Evolutionary conservation across 169 alveolate genomes (phyloP).

Genomic region (Perkinsus olseni): DNA sequence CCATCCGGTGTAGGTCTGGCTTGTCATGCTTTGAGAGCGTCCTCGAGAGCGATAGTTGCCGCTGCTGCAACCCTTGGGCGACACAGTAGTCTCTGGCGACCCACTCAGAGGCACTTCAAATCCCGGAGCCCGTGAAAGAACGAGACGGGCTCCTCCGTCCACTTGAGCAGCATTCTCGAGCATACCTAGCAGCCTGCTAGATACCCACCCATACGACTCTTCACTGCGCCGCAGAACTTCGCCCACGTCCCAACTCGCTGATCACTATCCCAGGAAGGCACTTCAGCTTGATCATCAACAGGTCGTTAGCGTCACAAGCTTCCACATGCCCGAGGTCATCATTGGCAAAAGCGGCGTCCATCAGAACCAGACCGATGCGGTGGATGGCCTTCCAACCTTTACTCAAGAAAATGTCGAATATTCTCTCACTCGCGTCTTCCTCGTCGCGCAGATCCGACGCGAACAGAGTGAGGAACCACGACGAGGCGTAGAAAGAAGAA

Average conservation of each 20-base stretch:
- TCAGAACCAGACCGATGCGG: background rate
- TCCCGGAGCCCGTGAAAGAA: background rate
- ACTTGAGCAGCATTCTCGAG: background rate
- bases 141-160: background rate
- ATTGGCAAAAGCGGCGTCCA: background rate
- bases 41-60: background rate
- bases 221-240: background rate
- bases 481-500: background rate
- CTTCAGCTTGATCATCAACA: background rate
- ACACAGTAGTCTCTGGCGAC: background rate
- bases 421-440: background rate
- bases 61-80: background rate
- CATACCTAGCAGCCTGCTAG: background rate
- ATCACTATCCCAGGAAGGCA: background rate
- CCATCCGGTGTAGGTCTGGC: background rate
- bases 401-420: background rate
- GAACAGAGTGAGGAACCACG: background rate
- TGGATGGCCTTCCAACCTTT: background rate
- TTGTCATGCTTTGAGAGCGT: background rate
- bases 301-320: background rate
- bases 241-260: background rate
- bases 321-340: background rate
- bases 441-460: background rate
- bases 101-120: background rate
- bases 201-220: background rate